These are phyloP conservation scores for Domatiomyces globalis DNA, from an alignment of 2,329 filamentous ascomycete genomes.

Conservation along the genomic window DNA sequence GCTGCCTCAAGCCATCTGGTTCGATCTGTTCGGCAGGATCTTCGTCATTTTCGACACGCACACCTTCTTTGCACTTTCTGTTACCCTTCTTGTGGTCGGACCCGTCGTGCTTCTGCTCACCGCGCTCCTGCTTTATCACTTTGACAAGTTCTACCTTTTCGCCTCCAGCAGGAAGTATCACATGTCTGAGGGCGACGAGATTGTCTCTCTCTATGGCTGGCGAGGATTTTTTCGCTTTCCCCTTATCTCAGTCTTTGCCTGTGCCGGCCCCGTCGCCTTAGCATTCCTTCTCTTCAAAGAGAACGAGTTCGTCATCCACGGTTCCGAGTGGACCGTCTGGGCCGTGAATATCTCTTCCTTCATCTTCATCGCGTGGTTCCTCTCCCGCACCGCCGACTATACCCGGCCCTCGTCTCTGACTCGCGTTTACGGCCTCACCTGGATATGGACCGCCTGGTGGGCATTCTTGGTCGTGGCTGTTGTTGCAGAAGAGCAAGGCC, in stretches of 20 bases:
- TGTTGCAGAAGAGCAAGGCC: slow-evolving; percentile 59
- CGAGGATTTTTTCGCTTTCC: slow-evolving; percentile 77
- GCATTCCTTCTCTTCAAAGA: slow-evolving; percentile 65
- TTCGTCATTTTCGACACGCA: slow-evolving; percentile 69
- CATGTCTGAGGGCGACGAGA: slow-evolving; percentile 43
- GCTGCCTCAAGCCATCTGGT: slow-evolving; percentile 52
- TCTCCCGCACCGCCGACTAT: slow-evolving; percentile 63
- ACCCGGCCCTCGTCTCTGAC: slow-evolving; percentile 76
- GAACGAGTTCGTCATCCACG: slow-evolving; percentile 85
- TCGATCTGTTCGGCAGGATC: slow-evolving; percentile 69
- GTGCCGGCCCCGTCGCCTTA: slow-evolving; percentile 53
- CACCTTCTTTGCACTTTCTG: slow-evolving; percentile 75
- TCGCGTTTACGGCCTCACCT: slow-evolving; percentile 64
- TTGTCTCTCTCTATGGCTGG: slow-evolving; percentile 56
- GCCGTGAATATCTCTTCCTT: slow-evolving; percentile 72
- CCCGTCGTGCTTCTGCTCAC: slow-evolving; percentile 59
- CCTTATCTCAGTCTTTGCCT: slow-evolving; percentile 54
- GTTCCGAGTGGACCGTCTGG: slow-evolving; percentile 77
- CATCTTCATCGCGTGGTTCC: slow-evolving; percentile 68
- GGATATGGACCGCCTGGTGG: slow-evolving; percentile 71
- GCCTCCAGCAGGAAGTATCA: slow-evolving; percentile 49
- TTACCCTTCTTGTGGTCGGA: slow-evolving; percentile 66
- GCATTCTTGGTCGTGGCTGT: slow-evolving; percentile 55
- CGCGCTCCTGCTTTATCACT: slow-evolving; percentile 52
- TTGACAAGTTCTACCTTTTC: slow-evolving; percentile 83